These are phyloP conservation scores for Sporothrix euskadiensis DNA, from an alignment of 2,329 filamentous ascomycete species.

Conservation along the genomic window DNA sequence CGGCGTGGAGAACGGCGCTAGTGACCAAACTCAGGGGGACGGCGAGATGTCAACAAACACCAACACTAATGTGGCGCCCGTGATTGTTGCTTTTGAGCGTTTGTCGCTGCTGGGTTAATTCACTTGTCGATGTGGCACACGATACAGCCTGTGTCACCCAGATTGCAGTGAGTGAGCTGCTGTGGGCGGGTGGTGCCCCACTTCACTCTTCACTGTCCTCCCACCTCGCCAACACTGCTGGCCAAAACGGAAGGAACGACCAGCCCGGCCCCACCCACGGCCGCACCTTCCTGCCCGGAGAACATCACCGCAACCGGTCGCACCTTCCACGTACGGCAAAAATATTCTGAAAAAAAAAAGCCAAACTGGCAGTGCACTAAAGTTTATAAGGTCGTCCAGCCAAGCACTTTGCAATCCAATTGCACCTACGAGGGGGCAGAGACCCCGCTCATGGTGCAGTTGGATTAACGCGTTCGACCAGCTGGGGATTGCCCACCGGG, in stretches of 20 bases:
- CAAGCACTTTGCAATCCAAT: not conserved
- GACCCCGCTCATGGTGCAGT: not conserved
- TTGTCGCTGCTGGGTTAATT: conserved; percentile 52
- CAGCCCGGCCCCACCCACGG: not conserved
- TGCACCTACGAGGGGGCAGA: not conserved
- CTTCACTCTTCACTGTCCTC: not conserved
- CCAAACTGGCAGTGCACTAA: not conserved
- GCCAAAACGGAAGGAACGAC: conserved; percentile 7
- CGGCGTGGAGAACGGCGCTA: conserved; percentile 27
- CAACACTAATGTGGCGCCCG: conserved; percentile 48
- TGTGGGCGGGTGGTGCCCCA: not conserved
- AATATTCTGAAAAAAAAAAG: not conserved
- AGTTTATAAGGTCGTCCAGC: conserved; percentile 1
- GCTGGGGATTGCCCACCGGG: not conserved
- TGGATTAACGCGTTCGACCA: not conserved
- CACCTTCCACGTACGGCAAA: not conserved
- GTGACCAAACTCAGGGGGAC: conserved; percentile 23
- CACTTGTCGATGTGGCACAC: not conserved
- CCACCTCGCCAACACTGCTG: not conserved
- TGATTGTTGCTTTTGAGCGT: conserved; percentile 52
- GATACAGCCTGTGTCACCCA: not conserved
- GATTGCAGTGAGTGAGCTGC: not conserved
- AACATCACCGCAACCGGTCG: not conserved
- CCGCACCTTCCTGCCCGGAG: conserved; percentile 1
- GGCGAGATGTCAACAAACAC: not conserved